Conservation (phyloP, 2,329 filamentous ascomycete species). For the Teratosphaeria epicoccoides region DNA sequence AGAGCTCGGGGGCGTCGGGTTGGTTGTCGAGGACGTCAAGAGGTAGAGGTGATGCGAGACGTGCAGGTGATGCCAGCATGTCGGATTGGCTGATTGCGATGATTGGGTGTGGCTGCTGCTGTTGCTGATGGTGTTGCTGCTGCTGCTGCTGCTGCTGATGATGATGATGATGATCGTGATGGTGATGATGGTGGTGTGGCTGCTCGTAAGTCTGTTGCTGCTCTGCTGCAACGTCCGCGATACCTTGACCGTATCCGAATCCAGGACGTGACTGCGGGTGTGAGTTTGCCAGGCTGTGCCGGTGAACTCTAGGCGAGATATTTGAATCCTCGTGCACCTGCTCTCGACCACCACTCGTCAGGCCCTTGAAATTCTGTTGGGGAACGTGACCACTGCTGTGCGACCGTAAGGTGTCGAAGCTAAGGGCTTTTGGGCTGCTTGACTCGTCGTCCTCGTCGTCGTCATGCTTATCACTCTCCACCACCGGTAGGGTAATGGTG, state of each 20-base stretch:
- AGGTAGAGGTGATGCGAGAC: constrained; percentile 1
- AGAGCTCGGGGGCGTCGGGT: constrained; percentile 34
- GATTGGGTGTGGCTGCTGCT: not conserved
- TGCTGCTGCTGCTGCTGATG: constrained; percentile 14
- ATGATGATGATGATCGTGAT: constrained; percentile 4
- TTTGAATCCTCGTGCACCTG: constrained; percentile 5
- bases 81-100: not conserved
- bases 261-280: constrained; percentile 8
- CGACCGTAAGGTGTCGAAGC: constrained; percentile 4
- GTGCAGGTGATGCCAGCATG: not conserved
- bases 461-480: constrained; percentile 56
- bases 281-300: constrained; percentile 7
- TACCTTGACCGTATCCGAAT: constrained; percentile 9
- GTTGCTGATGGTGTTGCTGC: not conserved
- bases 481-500: constrained; percentile 81
- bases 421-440: constrained; percentile 3
- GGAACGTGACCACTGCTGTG: constrained; percentile 9
- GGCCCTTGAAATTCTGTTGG: constrained; percentile 4
- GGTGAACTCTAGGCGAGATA: constrained; percentile 6
- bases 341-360: constrained; percentile 9
- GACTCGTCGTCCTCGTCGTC: constrained; percentile 21
- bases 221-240: constrained; percentile 25
- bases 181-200: constrained; percentile 10
- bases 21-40: not conserved
- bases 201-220: constrained; percentile 19